Evolutionary conservation across 345 rosid genomes (phyloP).

Genomic region (Lumnitzera racemosa): DNA sequence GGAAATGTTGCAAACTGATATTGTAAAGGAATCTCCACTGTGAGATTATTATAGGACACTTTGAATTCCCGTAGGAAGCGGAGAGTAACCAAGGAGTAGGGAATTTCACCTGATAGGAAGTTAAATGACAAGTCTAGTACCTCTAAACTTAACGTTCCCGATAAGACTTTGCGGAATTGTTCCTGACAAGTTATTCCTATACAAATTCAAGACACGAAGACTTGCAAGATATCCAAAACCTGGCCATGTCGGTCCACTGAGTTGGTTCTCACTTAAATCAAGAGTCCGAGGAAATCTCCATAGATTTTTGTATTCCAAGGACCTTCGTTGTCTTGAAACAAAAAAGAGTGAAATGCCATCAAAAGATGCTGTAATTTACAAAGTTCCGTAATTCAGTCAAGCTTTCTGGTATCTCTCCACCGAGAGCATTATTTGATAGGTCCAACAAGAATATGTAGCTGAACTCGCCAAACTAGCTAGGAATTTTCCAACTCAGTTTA

Average conservation of each 20-base stretch:
- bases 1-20: constrained; percentile 4
- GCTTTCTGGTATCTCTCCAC: constrained; percentile 8
- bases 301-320: no score
- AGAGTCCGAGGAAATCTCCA: background rate
- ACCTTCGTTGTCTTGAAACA: no score
- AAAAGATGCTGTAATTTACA: background rate
- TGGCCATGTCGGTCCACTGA: constrained; percentile 7
- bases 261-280: constrained; percentile 9
- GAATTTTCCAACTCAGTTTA: constrained; percentile 1
- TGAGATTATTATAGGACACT: constrained; percentile 2
- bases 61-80: background rate
- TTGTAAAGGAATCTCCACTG: background rate
- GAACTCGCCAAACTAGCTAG: background rate
- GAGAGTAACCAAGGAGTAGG: constrained; percentile 3
- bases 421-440: constrained; percentile 5
- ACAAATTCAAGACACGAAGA: constrained; percentile 3
- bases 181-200: constrained; percentile 8
- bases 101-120: constrained; percentile 5
- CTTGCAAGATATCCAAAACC: constrained; percentile 5
- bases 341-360: no score
- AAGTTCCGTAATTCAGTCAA: constrained; percentile 1
- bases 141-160: constrained; percentile 5
- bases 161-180: background rate
- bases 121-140: constrained; percentile 5
- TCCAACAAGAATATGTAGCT: constrained; percentile 6